Percentiles rank a stretch among this genome's conserved stretches.
Evolutionary conservation across 352 stramenopile genomes (phyloP).

Genomic region (Saprolegnia parasitica): DNA sequence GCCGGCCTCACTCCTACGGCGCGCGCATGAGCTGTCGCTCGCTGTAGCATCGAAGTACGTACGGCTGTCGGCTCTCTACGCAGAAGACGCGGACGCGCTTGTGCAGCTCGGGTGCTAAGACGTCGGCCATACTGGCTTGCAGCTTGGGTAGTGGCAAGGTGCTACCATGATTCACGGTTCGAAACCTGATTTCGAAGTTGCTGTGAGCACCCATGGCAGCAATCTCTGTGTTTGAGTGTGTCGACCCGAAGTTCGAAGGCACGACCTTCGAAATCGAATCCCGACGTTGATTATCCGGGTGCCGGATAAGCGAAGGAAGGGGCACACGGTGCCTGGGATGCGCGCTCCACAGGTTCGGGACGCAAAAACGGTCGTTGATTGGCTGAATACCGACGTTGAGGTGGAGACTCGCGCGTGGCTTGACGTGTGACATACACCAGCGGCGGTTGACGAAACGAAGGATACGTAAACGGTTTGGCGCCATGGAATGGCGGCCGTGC

Average conservation of each 20-base stretch:
- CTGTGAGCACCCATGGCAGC: not conserved
- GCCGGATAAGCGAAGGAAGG: constrained; percentile 14
- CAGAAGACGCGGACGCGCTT: constrained; percentile 3
- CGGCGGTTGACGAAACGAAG: not conserved
- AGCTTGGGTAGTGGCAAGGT: not conserved
- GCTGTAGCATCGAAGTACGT: not conserved
- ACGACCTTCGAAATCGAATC: not conserved
- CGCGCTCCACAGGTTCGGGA: not conserved
- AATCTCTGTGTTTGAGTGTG: not conserved
- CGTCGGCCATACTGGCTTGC: constrained; percentile 6
- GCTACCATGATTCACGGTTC: not conserved
- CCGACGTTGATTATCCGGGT: not conserved
- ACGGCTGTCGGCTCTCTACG: not conserved
- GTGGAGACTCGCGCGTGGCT: no score
- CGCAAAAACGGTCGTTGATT: no score
- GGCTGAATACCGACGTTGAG: no score
- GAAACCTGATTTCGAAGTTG: constrained; percentile 13
- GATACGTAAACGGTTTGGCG: constrained; percentile 1
- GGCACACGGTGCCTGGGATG: not conserved
- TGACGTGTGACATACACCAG: not conserved
- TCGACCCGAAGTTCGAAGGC: not conserved
- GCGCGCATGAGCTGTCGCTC: not conserved
- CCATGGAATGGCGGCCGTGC: not conserved
- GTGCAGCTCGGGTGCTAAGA: not conserved
- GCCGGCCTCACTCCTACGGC: not conserved